Evolutionary conservation across 306 rosid species (phyloP).

Genomic region (Lagenaria siceraria): DNA sequence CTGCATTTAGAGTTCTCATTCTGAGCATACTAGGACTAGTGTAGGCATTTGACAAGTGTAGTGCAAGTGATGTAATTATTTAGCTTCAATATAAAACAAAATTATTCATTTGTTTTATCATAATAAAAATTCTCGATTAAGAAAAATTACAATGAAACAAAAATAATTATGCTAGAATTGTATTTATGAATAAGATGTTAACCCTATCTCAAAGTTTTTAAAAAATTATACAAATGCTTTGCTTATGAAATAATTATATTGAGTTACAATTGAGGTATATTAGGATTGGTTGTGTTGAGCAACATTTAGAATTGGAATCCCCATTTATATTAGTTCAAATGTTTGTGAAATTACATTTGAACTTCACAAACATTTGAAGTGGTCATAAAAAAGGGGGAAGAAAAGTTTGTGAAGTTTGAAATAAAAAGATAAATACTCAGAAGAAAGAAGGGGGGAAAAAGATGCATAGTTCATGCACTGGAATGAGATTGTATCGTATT

Average conservation of each 20-base stretch:
- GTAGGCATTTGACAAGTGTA: not conserved
- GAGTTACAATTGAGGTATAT: no score
- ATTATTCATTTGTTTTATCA: not conserved
- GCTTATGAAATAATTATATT: no score
- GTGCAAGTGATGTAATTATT: not conserved
- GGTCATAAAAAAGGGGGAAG: no score
- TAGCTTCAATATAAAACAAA: not conserved
- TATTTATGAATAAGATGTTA: not conserved
- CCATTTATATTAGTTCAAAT: no score
- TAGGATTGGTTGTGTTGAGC: no score
- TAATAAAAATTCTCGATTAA: not conserved
- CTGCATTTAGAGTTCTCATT: not conserved
- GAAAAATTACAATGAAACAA: not conserved
- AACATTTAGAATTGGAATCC: no score
- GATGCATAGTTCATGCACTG: not conserved
- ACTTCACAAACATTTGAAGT: no score
- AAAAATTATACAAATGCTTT: no score
- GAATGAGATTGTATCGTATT: not conserved
- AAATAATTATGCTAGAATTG: not conserved
- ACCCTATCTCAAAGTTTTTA: not conserved
- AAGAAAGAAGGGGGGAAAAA: no score
- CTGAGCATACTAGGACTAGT: not conserved
- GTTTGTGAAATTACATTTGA: no score
- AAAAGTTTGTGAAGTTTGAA: no score
- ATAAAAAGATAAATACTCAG: no score